Base-by-base conservation (phyloP, 140 eudicot species). In the Eryngium alpinum region DNA sequence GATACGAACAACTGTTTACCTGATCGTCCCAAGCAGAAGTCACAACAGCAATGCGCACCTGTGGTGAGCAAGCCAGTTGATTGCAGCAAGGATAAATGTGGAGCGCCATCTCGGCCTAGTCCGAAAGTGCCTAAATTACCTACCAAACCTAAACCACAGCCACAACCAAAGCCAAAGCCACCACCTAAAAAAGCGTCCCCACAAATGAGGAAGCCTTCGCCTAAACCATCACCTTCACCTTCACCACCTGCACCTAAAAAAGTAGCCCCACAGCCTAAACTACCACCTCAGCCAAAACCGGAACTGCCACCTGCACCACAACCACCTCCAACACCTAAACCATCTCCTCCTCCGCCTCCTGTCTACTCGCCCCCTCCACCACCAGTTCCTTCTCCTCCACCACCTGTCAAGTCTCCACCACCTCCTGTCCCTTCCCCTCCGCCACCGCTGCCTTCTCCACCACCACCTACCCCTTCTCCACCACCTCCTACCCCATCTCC, bases 11-110 rank as follows among this genome's bases (percentile, higher is more conserved):
- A 75, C 28, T 75, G 79, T 50, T 75, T 75, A 75, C 79, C 79
- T 49, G 79, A 75, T 16, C 79, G 79, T 75, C 79, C 79, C 31
- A 75, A 75, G 65, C 79, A 75, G 28, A 75, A 75, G 79, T 75
- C 79, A 16, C 79, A 50, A 50, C 28, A 50, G 32, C 65, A 50
- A 50, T 75, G 79, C 29, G 50, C 21, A 49, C 63, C 79, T 25
- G 79, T 75, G 79, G 65, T 75, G 63, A 51, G 46, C 63, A 75
- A 50, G 44, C 79, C 79, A 14, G 79, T 75, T 38, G 79, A 75
- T 50, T 50, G 79, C 65, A 75, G 79, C 27, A 75, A 27, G 13
- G 34, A 27, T 63, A 75, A 75, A 52, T 75, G 79, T 21, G 62
- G 63, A 50, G 34, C 63, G 28, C 79, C 65, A 75, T 75, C 79